Conservation (phyloP, 2,329 filamentous ascomycete genomes). For the Fusarium ambrosium region DNA sequence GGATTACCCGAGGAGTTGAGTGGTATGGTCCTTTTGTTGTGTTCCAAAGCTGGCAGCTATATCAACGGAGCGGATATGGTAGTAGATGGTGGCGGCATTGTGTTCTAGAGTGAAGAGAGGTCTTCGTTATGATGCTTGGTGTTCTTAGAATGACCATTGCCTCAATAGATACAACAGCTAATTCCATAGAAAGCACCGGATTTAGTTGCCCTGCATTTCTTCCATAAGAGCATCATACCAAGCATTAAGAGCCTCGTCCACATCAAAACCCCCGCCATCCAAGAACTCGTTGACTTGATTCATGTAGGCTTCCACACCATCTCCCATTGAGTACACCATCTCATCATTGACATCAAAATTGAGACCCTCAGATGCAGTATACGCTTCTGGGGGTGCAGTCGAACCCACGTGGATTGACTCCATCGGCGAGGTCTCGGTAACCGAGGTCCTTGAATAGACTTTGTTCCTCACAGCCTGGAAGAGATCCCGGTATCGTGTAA, state of each 20-base stretch:
- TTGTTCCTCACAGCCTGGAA: not conserved
- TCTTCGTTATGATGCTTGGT: not conserved
- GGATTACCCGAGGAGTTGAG: conserved; percentile 72
- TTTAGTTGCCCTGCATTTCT: not conserved
- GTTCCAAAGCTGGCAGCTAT: conserved; percentile 72
- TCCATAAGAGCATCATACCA: conserved; percentile 3
- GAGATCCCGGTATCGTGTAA: not conserved
- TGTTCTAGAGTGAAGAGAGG: not conserved
- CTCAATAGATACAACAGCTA: not conserved
- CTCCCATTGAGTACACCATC: conserved; percentile 2
- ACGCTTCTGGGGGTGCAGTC: not conserved
- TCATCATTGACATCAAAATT: conserved; percentile 3
- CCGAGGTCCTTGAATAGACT: not conserved
- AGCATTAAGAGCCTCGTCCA: conserved; percentile 2
- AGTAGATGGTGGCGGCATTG: conserved; percentile 66
- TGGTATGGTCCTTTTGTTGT: conserved; percentile 70
- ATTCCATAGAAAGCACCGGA: no score
- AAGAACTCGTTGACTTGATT: conserved; percentile 22
- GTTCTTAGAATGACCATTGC: not conserved
- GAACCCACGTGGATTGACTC: not conserved
- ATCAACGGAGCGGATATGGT: conserved; percentile 75
- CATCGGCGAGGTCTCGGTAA: not conserved
- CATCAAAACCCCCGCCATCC: conserved; percentile 20
- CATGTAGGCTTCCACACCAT: conserved; percentile 22
- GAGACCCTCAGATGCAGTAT: not conserved